phyloP scores from a whole-genome alignment of 345 rosid genomes.

The Arabidopsis arenosa region DNA sequence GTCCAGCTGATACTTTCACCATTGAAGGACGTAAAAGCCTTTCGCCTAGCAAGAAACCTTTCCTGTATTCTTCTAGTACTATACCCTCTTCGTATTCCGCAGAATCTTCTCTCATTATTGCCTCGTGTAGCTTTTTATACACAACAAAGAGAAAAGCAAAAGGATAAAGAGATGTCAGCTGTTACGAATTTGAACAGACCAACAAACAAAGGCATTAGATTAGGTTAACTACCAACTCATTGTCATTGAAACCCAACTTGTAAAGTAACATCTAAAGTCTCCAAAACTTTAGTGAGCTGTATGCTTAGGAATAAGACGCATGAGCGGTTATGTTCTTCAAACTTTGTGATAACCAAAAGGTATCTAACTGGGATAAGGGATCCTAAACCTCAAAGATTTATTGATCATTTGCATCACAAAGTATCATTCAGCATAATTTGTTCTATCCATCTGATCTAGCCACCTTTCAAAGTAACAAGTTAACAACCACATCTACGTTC shows the following conservation, averaged over 20 bases:
- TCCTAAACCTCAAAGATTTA: background rate
- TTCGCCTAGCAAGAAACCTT: slow-evolving; percentile 84
- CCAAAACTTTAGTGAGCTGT: slow-evolving; percentile 11
- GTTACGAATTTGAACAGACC: slow-evolving; percentile 15
- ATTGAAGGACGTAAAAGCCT: slow-evolving; percentile 91
- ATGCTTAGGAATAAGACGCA: slow-evolving; percentile 16
- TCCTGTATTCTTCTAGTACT: slow-evolving; percentile 80
- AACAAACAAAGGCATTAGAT: slow-evolving; percentile 17
- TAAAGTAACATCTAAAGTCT: background rate
- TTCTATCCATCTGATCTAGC: slow-evolving; percentile 17
- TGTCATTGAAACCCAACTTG: slow-evolving; percentile 3
- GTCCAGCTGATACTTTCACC: slow-evolving; percentile 99
- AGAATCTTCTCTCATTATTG: slow-evolving; percentile 92
- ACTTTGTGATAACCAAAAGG: slow-evolving; percentile 11
- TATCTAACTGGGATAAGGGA: slow-evolving; percentile 2
- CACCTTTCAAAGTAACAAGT: slow-evolving; percentile 18
- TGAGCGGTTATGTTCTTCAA: background rate
- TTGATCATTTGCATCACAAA: background rate
- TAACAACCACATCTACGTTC: slow-evolving; percentile 12
- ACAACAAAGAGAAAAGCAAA: slow-evolving; percentile 19
- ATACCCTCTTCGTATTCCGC: slow-evolving; percentile 79
- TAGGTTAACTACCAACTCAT: slow-evolving; percentile 23
- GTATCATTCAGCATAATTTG: background rate
- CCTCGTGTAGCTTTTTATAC: slow-evolving; percentile 78
- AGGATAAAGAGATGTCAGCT: slow-evolving; percentile 17